A percentile compares a stretch with the other conserved stretches of the same genome.
These are phyloP conservation scores for Cladophialophora carrionii DNA, from an alignment of 2,329 filamentous ascomycete species.

Conservation along the genomic window DNA sequence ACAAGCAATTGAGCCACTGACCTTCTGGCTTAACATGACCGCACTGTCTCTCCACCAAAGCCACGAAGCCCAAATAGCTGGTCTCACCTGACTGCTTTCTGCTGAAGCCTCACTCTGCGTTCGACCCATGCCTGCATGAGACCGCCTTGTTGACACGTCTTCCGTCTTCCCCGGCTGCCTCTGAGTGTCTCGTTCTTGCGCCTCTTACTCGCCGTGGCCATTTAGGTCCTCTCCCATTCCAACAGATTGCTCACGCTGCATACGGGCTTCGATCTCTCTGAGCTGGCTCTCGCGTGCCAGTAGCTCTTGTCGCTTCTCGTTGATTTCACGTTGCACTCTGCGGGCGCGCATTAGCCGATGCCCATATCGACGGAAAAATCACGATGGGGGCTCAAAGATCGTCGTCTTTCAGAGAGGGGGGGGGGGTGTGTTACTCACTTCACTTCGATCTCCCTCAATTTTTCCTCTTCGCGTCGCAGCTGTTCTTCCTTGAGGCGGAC, in stretches of 20 bases:
- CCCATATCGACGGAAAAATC: background rate
- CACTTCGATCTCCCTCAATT: conserved; percentile 97
- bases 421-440: conserved; percentile 64
- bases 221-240: conserved; percentile 41
- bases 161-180: conserved; percentile 9
- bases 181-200: conserved; percentile 7
- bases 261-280: conserved; percentile 96
- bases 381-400: too few relatives aligned
- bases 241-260: conserved; percentile 78
- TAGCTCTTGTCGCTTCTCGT: conserved; percentile 99
- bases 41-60: conserved; percentile 13
- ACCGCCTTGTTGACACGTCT: conserved; percentile 21
- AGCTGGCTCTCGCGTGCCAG: conserved; percentile 96
- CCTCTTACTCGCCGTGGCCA: conserved; percentile 39
- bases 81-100: conserved; percentile 22
- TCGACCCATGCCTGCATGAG: conserved; percentile 35
- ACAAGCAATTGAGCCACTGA: conserved; percentile 25
- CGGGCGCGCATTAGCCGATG: background rate
- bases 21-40: conserved; percentile 14
- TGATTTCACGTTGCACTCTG: conserved; percentile 94
- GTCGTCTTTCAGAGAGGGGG: background rate
- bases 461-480: conserved; percentile 98
- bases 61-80: conserved; percentile 7
- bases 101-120: conserved; percentile 19
- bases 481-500: conserved; percentile 99